Evolutionary conservation across 768 basidiomycete genomes (phyloP).

Genomic region (Amanita pseudoporphyria): DNA sequence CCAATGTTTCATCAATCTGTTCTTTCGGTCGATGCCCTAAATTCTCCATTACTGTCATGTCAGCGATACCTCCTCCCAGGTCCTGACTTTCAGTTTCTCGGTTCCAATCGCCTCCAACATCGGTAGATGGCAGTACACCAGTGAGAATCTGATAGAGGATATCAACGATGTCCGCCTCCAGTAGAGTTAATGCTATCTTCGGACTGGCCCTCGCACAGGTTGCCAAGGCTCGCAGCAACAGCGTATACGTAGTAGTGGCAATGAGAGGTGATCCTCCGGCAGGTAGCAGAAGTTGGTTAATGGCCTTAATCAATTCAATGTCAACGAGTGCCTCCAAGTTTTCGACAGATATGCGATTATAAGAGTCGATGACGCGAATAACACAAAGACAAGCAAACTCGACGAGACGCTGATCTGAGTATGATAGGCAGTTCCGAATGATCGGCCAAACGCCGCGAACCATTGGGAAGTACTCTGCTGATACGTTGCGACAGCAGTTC

Average conservation of each 20-base stretch:
- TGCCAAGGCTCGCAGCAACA: constrained; percentile 77
- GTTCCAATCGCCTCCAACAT: constrained; percentile 37
- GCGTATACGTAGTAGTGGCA: constrained; percentile 80
- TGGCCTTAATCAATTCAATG: constrained; percentile 64
- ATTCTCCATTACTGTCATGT: constrained; percentile 98
- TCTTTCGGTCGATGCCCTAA: constrained; percentile 95
- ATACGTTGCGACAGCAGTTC: constrained; percentile 92
- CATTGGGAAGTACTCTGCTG: constrained; percentile 82
- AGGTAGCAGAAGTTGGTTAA: constrained; percentile 79
- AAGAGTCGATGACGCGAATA: constrained; percentile 89
- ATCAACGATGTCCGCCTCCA: constrained; percentile 89
- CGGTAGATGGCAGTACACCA: constrained; percentile 75
- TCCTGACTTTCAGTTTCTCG: constrained; percentile 66
- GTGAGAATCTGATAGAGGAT: constrained; percentile 94
- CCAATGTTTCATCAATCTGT: constrained; percentile 90
- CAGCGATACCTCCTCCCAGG: constrained; percentile 79
- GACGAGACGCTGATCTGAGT: constrained; percentile 94
- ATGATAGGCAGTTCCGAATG: constrained; percentile 84
- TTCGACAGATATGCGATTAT: constrained; percentile 75
- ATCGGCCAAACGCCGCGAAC: constrained; percentile 87
- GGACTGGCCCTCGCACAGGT: constrained; percentile 85
- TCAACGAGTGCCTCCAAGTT: constrained; percentile 84
- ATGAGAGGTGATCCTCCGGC: constrained; percentile 82
- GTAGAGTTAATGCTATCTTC: constrained; percentile 73
- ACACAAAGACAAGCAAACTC: constrained; percentile 94